A percentile compares a stretch with the other conserved stretches of the same genome.
phyloP scores from a whole-genome alignment of 2,329 filamentous ascomycete species.

The Phaeosphaeriaceae sp. region DNA sequence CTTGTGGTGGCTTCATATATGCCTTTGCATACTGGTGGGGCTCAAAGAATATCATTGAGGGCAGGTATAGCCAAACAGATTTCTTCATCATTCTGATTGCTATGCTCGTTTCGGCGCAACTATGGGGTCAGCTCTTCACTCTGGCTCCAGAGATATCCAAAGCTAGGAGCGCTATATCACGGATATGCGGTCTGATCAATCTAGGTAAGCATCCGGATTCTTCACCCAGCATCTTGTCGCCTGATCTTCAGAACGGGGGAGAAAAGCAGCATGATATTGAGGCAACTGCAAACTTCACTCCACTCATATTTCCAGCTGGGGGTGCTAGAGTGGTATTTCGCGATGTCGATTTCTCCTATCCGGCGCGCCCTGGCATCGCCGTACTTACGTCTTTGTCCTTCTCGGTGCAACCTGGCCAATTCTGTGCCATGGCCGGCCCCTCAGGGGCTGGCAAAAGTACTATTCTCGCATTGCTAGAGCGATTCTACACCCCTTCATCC shows the following conservation, averaged over 20 bases:
- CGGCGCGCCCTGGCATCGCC: conserved; percentile 63
- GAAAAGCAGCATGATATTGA: conserved; percentile 42
- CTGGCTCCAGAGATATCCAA: conserved; percentile 76
- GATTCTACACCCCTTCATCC: conserved; percentile 60
- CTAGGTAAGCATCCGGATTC: conserved; percentile 31
- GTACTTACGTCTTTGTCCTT: conserved; percentile 65
- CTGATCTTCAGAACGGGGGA: conserved; percentile 79
- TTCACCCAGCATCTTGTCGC: conserved; percentile 86
- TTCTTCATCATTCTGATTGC: conserved; percentile 77
- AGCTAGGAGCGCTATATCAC: conserved; percentile 68
- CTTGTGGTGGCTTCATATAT: conserved; percentile 71
- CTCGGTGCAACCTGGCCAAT: conserved; percentile 64
- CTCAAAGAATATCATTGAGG: conserved; percentile 70
- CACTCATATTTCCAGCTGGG: conserved; percentile 73
- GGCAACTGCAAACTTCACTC: conserved; percentile 29
- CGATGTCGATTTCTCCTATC: conserved; percentile 70
- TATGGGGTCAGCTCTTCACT: conserved; percentile 76
- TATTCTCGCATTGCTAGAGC: conserved; percentile 61
- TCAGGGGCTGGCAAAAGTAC: conserved; percentile 73
- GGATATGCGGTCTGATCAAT: conserved; percentile 73
- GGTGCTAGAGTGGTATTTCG: conserved; percentile 60
- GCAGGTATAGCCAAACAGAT: conserved; percentile 68
- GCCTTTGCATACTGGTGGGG: conserved; percentile 84
- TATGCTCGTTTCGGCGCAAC: conserved; percentile 73
- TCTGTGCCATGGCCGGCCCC: conserved; percentile 69